These are phyloP conservation scores for Ziziphus jujuba DNA, from an alignment of 306 rosid species.

Conservation along the genomic window DNA sequence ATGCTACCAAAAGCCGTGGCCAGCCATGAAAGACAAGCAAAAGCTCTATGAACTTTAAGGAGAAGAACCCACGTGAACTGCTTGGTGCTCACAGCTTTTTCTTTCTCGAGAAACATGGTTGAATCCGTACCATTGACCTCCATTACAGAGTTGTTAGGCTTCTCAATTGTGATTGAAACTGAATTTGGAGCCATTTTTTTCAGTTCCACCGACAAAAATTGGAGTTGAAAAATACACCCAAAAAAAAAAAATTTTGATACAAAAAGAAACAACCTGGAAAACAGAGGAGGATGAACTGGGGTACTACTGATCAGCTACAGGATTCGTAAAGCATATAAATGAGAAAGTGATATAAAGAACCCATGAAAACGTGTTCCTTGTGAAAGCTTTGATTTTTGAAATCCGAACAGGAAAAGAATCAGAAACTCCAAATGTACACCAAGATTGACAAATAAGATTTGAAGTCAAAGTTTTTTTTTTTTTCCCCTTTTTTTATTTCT, in stretches of 20 bases:
- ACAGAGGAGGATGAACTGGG: not conserved
- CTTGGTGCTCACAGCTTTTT: conserved; percentile 63
- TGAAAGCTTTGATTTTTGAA: conserved; percentile 22
- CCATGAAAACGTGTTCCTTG: conserved; percentile 11
- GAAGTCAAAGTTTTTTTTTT: not conserved
- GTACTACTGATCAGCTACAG: conserved; percentile 11
- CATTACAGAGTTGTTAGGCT: conserved; percentile 42
- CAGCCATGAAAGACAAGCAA: conserved; percentile 71
- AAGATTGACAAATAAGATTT: not conserved
- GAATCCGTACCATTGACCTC: conserved; percentile 55
- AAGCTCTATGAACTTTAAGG: conserved; percentile 68
- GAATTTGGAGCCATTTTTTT: conserved; percentile 69
- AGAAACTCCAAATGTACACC: not conserved
- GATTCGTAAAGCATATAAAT: conserved; percentile 14
- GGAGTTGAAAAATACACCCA: not conserved
- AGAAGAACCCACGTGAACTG: conserved; percentile 89
- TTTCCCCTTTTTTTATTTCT: not conserved
- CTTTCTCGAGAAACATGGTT: conserved; percentile 57
- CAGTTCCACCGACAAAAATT: not conserved
- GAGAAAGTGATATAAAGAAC: conserved; percentile 8
- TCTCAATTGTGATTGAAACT: conserved; percentile 55
- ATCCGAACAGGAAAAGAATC: not conserved
- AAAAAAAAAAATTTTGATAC: conserved; percentile 17
- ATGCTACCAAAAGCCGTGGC: conserved; percentile 41
- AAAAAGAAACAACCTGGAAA: not conserved